phyloP scores from a whole-genome alignment of 345 rosid genomes.

The Euphorbia peplus region DNA sequence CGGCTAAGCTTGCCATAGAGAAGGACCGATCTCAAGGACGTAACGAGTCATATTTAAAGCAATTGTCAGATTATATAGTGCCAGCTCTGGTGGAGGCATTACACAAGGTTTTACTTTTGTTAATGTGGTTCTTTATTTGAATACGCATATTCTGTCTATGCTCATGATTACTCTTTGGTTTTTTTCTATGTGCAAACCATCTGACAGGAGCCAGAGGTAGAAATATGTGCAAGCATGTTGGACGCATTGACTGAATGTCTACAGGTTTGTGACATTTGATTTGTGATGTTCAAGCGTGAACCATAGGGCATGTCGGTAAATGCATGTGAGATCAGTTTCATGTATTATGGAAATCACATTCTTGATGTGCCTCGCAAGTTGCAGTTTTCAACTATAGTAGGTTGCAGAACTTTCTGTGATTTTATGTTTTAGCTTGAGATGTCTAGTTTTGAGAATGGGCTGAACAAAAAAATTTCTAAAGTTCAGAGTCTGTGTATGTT shows the following conservation, averaged over 20 bases:
- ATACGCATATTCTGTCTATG: background rate
- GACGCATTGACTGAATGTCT: conserved; percentile 92
- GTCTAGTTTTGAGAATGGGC: background rate
- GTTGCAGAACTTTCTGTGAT: background rate
- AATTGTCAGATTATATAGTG: conserved; percentile 83
- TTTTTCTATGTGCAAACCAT: conserved; percentile 8
- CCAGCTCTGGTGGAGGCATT: conserved; percentile 95
- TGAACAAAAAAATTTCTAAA: background rate
- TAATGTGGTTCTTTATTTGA: background rate
- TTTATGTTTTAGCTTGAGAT: background rate
- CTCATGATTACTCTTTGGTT: background rate
- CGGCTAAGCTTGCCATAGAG: conserved; percentile 93
- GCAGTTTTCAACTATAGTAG: background rate
- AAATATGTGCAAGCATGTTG: conserved; percentile 92
- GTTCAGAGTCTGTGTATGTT: background rate
- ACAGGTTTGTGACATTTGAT: conserved; percentile 53
- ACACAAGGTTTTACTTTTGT: conserved; percentile 58
- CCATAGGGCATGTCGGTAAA: background rate
- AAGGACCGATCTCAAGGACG: conserved; percentile 86
- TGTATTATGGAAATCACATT: background rate
- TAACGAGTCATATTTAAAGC: conserved; percentile 83
- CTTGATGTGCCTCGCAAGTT: background rate
- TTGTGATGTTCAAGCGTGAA: background rate
- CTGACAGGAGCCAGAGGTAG: conserved; percentile 95
- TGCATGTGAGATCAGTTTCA: background rate